Evolutionary conservation across 805 yeast genomes (phyloP).

Genomic region (Starmerella scarabaei): DNA sequence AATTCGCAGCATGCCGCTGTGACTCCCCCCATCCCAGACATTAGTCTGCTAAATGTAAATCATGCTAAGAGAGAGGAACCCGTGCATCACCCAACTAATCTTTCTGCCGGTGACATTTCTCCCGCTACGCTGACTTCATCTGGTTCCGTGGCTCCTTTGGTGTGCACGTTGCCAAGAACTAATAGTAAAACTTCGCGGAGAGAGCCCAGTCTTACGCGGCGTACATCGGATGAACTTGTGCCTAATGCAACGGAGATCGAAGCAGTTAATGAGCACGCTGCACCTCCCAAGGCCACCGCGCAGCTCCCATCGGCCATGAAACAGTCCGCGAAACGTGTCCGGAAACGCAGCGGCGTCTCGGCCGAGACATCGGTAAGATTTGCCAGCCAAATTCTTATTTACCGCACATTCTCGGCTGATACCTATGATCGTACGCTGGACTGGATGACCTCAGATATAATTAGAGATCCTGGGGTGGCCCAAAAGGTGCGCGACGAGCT

Average conservation of each 20-base stretch:
- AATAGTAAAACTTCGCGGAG: conserved; percentile 24
- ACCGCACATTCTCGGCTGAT: conserved; percentile 67
- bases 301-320: conserved; percentile 3
- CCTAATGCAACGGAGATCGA: conserved; percentile 25
- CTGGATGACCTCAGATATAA: conserved; percentile 78
- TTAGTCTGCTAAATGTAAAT: too few species aligned
- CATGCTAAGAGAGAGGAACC: too few species aligned
- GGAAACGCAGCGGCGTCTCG: conserved; percentile 8
- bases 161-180: conserved; percentile 27
- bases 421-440: conserved; percentile 93
- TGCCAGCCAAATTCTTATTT: conserved; percentile 69
- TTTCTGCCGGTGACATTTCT: conserved; percentile 16
- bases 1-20: too few species aligned
- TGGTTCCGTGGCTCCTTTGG: conserved; percentile 25
- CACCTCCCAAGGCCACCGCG: neutral
- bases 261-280: too few species aligned
- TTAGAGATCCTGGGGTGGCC: conserved; percentile 68
- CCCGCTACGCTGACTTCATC: conserved; percentile 10
- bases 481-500: conserved; percentile 76
- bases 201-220: conserved; percentile 21
- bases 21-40: too few species aligned
- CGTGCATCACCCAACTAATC: too few species aligned
- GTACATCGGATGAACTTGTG: conserved; percentile 20
- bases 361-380: conserved; percentile 29
- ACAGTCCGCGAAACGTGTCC: neutral